These are phyloP conservation scores for Teunomyces lycoperdinae DNA, from an alignment of 805 yeast species.

Conservation along the genomic window DNA sequence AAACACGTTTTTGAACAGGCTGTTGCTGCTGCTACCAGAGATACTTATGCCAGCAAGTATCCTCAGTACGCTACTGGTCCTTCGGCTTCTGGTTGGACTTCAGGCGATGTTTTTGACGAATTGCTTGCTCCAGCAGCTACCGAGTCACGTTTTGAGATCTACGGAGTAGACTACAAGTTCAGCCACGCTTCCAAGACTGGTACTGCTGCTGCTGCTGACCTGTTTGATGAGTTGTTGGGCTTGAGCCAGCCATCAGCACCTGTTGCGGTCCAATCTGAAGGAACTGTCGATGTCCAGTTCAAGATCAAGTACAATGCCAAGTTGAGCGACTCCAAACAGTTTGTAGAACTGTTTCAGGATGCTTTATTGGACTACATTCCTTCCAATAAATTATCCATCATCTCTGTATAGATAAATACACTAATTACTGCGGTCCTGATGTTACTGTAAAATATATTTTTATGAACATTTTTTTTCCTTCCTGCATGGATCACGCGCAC, in stretches of 20 bases:
- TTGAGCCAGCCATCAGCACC: slow-evolving; percentile 9
- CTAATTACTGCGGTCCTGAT: too few species aligned
- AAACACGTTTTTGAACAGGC: slow-evolving; percentile 30
- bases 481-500: too few species aligned
- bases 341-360: slow-evolving; percentile 34
- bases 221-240: slow-evolving; percentile 37
- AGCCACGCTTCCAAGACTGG: slow-evolving; percentile 3
- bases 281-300: slow-evolving; percentile 29
- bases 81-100: slow-evolving; percentile 10
- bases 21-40: slow-evolving; percentile 23
- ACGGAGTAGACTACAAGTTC: slow-evolving; percentile 25
- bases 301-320: slow-evolving; percentile 31
- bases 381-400: slow-evolving; percentile 17
- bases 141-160: slow-evolving; percentile 34
- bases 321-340: slow-evolving; percentile 33
- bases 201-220: slow-evolving; percentile 8
- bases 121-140: slow-evolving; percentile 36
- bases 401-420: not conserved
- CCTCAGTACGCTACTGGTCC: slow-evolving; percentile 38
- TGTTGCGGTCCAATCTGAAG: slow-evolving; percentile 7
- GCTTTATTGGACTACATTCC: slow-evolving; percentile 33
- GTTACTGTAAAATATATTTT: too few species aligned
- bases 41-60: slow-evolving; percentile 31
- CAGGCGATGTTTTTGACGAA: slow-evolving; percentile 36
- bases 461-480: too few species aligned